Evolutionary conservation across 2,329 filamentous ascomycete genomes (phyloP), one percentile per base, ranked within the genome.

Genomic region (Thelonectria discophora): DNA sequence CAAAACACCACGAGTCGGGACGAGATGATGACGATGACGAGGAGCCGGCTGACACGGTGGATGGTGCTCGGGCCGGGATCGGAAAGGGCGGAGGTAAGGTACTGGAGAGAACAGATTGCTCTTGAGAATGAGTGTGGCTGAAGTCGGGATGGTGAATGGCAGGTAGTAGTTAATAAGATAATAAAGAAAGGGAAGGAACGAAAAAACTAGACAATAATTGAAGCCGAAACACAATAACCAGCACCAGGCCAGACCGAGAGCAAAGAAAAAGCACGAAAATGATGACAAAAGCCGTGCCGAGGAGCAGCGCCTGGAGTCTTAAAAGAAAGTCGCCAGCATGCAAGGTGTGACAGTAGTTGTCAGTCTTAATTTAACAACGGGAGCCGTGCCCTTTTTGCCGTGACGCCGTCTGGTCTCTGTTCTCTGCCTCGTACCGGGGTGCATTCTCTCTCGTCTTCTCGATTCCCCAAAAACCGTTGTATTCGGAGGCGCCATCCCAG

Each of bases 281-380:
- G 21, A 43, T 49, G 34, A 60, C 55, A 37, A 24, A 43, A 52
- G 47, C 55, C 52, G 67, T 58, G 34, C 12, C 47, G 21, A 46
- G 39, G 43, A 58, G 59, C 59, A 58, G 59, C 45, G 54, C 34
- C 20, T 50, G 34, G 45, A 12, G 49, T 62, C 54, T 62, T 62
- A 62, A 56, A 43, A 62, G 32, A 58, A 58, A 32, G 6, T 3
- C 4, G 18, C 45, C 40, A 34, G 32, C 32, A 11, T 34, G 32
- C 32, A 47, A 66, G 49, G 67, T 67, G 53, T 60, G 65, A 62
- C 63, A 62, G 32, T 60, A 58, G 60, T 52, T 40, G 61, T 60
- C 57, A 62, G 64, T 55, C 47, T 62, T 70, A 71, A 71, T 70
- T 71, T 71, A 63, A 71, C 27, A 46, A 49, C 45, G n/a, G 55